phyloP scores from a whole-genome alignment of 768 basidiomycete genomes.

The Lanmaoa pseudosensibilis region DNA sequence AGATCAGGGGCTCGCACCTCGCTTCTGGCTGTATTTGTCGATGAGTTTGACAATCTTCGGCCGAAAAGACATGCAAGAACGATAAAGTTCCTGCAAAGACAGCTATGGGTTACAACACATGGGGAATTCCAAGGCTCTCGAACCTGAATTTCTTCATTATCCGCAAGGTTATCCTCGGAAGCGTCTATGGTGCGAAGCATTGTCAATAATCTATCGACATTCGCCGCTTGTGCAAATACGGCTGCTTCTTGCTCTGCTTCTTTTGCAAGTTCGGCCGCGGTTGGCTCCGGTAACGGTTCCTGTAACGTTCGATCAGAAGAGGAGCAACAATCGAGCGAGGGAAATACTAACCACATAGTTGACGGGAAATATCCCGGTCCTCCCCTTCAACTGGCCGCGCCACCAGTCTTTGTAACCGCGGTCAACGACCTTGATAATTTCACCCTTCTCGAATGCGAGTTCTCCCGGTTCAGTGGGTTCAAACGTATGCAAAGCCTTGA shows the following conservation, averaged over 20 bases:
- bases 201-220: conserved; percentile 76
- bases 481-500: conserved; percentile 86
- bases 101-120: conserved; percentile 7
- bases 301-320: conserved; percentile 27
- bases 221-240: conserved; percentile 83
- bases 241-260: conserved; percentile 88
- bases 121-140: conserved; percentile 11
- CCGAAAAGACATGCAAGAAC: conserved; percentile 82
- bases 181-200: conserved; percentile 76
- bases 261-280: conserved; percentile 66
- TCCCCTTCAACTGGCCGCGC: conserved; percentile 86
- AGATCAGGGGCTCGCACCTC: conserved; percentile 41
- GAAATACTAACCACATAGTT: conserved; percentile 80
- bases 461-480: conserved; percentile 87
- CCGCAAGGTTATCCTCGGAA: conserved; percentile 78
- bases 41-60: conserved; percentile 97
- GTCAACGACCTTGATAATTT: conserved; percentile 93
- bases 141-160: conserved; percentile 89
- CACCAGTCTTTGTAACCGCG: conserved; percentile 97
- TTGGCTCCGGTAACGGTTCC: conserved; percentile 87
- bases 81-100: conserved; percentile 74
- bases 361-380: conserved; percentile 94
- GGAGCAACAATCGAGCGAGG: background rate
- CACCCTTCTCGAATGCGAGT: conserved; percentile 87
- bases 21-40: conserved; percentile 95